phyloP scores from a whole-genome alignment of 106 monocot species.

The Acanthochlamys bracteata region DNA sequence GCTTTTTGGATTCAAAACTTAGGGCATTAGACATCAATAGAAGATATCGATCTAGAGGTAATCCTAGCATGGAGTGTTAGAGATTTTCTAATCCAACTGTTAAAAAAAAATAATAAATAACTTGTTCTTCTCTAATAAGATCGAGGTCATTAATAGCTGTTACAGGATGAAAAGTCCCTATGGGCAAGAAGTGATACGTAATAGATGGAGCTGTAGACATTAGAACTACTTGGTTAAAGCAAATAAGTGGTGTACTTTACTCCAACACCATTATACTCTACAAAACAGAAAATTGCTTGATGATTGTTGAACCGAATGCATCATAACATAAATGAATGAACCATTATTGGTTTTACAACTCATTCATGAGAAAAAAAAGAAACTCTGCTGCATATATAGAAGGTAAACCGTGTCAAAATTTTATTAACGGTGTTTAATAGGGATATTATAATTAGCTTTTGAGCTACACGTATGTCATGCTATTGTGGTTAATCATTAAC shows the following conservation, averaged over 20 bases:
- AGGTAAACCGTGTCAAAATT: too few species aligned
- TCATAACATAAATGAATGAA: too few species aligned
- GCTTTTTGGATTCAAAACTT: slow-evolving; percentile 22
- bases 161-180: slow-evolving; percentile 77
- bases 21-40: slow-evolving; percentile 73
- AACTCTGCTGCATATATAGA: too few species aligned
- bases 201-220: slow-evolving; percentile 54
- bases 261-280: background rate
- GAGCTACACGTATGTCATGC: too few species aligned
- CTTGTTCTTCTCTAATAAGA: background rate
- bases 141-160: slow-evolving; percentile 68
- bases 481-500: too few species aligned
- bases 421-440: too few species aligned
- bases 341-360: too few species aligned
- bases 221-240: background rate
- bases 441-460: too few species aligned
- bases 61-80: slow-evolving; percentile 69
- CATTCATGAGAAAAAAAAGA: too few species aligned
- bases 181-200: slow-evolving; percentile 81
- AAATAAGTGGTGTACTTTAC: background rate
- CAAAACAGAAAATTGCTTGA: too few species aligned
- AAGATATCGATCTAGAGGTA: slow-evolving; percentile 88
- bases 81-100: slow-evolving; percentile 72
- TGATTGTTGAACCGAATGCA: too few species aligned
- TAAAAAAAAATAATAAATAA: slow-evolving; percentile 5